Evolutionary conservation across 768 basidiomycete genomes (phyloP), one percentile per base, ranked within the genome.

Genomic region (Pholiota conissans): DNA sequence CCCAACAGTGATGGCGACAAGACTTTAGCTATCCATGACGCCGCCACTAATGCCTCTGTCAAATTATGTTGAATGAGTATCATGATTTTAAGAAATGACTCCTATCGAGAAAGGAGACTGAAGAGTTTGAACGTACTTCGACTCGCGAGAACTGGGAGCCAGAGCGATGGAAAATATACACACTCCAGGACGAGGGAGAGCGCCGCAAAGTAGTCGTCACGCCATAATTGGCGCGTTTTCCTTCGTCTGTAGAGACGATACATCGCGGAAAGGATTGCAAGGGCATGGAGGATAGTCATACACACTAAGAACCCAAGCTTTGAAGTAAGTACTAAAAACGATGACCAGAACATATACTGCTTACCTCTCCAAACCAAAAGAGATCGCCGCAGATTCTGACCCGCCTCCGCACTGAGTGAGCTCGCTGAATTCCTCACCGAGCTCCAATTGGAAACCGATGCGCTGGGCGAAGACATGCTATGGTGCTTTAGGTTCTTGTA

Each of bases 181-280:
- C 54, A 55, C 10, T 67, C 62, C 16, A 60, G 52, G n/a, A 56
- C 6, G 9, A 67, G 48, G 14, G 58, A 55, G 2, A 56, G 27
- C 26, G 57, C 48, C 1, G 63, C 64, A 29, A 61, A 61, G 34
- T 62, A 57, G 28, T 67, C 64, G 20, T 67, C 64, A 28, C 52
- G 57, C 66, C 64, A 65, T 11, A 65, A 28, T 14, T 62, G 60
- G 1, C 54, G 46, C n/a, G 56, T 65, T 30, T 55, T 58, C 34
- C 32, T 61, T 18, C 66, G 62, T 20, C 63, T 55, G 40, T 57
- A 49, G 10, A 62, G 47, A 10, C 66, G 61, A 50, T 60, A 67
- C 9, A 61, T 29, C 2, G 64, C 59, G 2, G 61, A 56, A 4
- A 51, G 16, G 30, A 67, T 60, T 18, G 62, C 66, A 11, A 57